Evolutionary conservation across 345 rosid genomes (phyloP), one percentile per base, ranked within the genome.

Genomic region (Populus euphratica): DNA sequence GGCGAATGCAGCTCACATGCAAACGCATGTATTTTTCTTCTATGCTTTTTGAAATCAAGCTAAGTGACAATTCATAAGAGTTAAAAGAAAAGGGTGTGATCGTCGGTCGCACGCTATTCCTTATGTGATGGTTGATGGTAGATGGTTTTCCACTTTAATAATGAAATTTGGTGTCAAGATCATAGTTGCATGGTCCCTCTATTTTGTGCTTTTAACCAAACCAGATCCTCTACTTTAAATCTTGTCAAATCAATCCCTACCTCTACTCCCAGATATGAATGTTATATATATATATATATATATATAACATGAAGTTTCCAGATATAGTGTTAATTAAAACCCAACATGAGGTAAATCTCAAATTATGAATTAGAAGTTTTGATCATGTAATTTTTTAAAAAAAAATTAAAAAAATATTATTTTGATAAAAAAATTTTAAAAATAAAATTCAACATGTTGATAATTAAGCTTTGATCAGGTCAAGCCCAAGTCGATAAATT

Each of bases 1-100:
- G 56, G 21, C 13, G 21, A 38, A 65, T 20, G 76, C 72, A 71
- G 62, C 17, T 72, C 76, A 72, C 76, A 50, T 78, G 67, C 76
- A 73, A 13, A 72, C n/a, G 41, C 47, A 17, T 52, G 29, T 59
- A 13, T 73, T 68, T 65, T 73, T 56, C 64, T 59, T 23, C 38
- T 5, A 18, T 41, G n/a, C 62, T 56, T 73, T 67, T 59, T 54
- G 39, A 72, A 66, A 65, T 52, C 50, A 52, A 77, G 69, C 69
- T 43, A 69, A 27, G 29, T 35, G 47, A 77, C 69, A 59, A 31
- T 6, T 5, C 66, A 49, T 23, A 59, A 47, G 20, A 38, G 23
- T 59, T 38, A 77, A 59, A 21, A 18, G 62, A 66, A 31, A 31
- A 70, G 69, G 6, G 56, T 33, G 43, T 76, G 35, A 29, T 50